Base-by-base conservation (phyloP, 768 basidiomycete species). In the Thelephora aurantiotincta region DNA sequence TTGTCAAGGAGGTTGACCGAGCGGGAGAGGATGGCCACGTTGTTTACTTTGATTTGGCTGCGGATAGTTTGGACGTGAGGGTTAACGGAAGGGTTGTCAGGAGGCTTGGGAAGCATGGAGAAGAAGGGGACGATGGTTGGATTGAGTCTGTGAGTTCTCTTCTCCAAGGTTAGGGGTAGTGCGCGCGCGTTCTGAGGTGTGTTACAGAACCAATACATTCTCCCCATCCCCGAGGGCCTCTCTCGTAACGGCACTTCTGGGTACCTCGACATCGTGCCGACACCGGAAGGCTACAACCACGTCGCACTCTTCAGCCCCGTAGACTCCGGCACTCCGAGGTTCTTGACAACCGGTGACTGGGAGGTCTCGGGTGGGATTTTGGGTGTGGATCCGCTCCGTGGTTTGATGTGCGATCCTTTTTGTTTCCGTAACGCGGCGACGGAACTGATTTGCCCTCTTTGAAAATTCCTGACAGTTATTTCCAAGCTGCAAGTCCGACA, bases 121-220 rank as follows among this genome's bases (percentile, higher is more conserved):
- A 92, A 56, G 73, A 94, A 57, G 83, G 80, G 0, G 94, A 96
- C 57, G 78, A 78, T 34, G 96, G 96, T 1, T 99, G 96, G 96
- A 90, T 97, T 51, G 88, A 97, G 45, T 67, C 76, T 51, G 91
- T 89, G 52, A 51, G 82, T 14, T 22, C 50, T 37, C n/a, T 42
- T 22, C 50, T 43, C 47, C 38, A n/a, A 33, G 36, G 23, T n/a
- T 33, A 45, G 42, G 16, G 35, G 48, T 47, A 22, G 20, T 23
- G 16, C 11, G 19, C 16, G 18, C 14, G 55, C 35, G 51, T 57
- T 30, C 26, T 30, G 26, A 38, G 49, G 3, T 33, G 18, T 45
- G 52, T 33, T 46, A 54, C 14, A 87, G 83, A 68, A 62, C 14
- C 84, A 84, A 68, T 70, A 65, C 20, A 78, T 90, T 34, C 66